Evolutionary conservation across 2,329 filamentous ascomycete species (phyloP), one percentile per base, ranked within the genome.

Genomic region (Mollisia scopiformis): DNA sequence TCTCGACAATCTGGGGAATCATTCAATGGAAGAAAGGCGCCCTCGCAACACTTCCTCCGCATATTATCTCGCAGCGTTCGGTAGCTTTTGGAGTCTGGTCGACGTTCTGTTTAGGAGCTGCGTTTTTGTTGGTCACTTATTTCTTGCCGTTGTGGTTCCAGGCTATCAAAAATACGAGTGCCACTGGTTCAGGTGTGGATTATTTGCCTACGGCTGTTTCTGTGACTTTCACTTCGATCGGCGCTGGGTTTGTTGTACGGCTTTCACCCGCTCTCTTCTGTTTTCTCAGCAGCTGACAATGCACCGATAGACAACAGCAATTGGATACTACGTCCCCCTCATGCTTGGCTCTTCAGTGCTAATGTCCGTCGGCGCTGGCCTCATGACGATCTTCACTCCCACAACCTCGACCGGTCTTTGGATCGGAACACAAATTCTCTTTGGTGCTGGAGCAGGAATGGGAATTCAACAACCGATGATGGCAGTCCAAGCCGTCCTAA

Each of bases 111-210:
- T 66, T 77, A 27, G 50, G 63, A 3, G 66, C 63, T 21, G 50
- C 66, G 5, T 72, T 70, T 62, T 76, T 72, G 57, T 31, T 85
- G 57, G 84, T 88, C 58, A 77, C 76, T 21, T 71, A 66, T 31
- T 71, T 66, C 19, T 60, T 72, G 6, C 69, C 69, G 1, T 82
- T 96, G 2, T 96, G 96, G 79, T 94, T 93, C 76, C 92, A 96
- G 75, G 85, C 86, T 14, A 89, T 92, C 14, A 82, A 90, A 6
- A 84, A 88, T 27, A 86, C 86, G 2, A 81, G 83, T 0, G 88
- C 91, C 0, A 83, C 93, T 39, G 78, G 89, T 28, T 90, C 87
- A 1, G 92, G 92, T 55, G 87, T 93, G 55, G 92, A 92, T 70
- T 75, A 92, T 16, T 79, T 94, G 13, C 88, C 91, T 0, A 60